Percentiles rank a stretch among this genome's conserved stretches.
Conservation (phyloP, 163 green algal genomes). For the Chloromonas sp. region DNA sequence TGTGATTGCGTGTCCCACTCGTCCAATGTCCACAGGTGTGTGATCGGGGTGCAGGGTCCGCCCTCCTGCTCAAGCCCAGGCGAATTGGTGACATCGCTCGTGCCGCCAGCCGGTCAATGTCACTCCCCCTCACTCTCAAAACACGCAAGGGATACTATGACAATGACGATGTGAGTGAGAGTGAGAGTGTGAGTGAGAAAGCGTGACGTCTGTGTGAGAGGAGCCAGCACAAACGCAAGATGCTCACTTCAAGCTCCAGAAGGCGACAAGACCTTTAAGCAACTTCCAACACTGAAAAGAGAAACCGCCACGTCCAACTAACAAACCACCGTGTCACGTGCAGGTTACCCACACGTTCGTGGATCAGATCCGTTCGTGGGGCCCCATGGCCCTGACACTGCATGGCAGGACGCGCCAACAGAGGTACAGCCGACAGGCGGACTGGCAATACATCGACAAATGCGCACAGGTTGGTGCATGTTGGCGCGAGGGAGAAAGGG, state of each 20-base stretch:
- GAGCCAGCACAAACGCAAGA: neutral
- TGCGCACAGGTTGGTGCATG: conserved; percentile 13
- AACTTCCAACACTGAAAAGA: neutral
- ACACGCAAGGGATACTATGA: conserved; percentile 69
- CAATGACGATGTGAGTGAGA: conserved; percentile 43
- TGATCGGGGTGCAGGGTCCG: conserved; percentile 71
- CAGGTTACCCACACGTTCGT: conserved; percentile 77
- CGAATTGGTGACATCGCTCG: conserved; percentile 68
- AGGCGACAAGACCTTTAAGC: neutral
- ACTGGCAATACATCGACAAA: conserved; percentile 88
- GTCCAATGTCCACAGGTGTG: conserved; percentile 38
- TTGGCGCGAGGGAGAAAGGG: too few relatives aligned
- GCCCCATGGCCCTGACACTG: conserved; percentile 78
- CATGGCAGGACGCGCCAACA: conserved; percentile 91
- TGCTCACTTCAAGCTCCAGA: neutral
- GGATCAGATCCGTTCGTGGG: conserved; percentile 60
- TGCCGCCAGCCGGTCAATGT: conserved; percentile 42
- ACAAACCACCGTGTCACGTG: neutral
- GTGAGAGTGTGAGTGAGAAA: too few relatives aligned
- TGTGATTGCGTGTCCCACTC: neutral
- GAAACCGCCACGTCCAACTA: neutral
- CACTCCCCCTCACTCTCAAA: conserved; percentile 85
- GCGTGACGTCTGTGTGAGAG: neutral
- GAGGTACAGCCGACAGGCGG: conserved; percentile 74
- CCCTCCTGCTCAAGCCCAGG: conserved; percentile 66